These are phyloP conservation scores for Rhytidhysteron rufulum DNA, from an alignment of 2,329 filamentous ascomycete species.

Conservation along the genomic window DNA sequence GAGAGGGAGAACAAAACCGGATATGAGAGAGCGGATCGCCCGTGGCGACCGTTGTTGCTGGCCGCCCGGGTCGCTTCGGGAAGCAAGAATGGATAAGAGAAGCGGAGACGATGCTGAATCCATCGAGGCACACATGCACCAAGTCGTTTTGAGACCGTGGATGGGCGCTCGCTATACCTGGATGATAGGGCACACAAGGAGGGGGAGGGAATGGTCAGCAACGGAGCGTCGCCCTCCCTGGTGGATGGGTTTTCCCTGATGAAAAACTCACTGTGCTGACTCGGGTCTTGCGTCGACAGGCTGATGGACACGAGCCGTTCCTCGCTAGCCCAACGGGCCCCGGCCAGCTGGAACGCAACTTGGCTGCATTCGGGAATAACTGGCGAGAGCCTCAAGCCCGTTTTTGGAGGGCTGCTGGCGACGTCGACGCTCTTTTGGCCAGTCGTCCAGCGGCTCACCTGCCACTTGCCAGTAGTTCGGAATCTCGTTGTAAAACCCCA, in stretches of 20 bases:
- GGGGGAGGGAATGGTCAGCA: conserved; percentile 1
- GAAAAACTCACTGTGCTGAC: conserved; percentile 11
- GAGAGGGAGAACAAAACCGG: too few species aligned
- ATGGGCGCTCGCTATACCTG: not conserved
- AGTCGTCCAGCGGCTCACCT: conserved; percentile 2
- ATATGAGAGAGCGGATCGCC: not conserved
- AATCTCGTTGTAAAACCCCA: conserved; percentile 9
- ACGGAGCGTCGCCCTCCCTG: conserved; percentile 5
- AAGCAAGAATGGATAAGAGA: conserved; percentile 6
- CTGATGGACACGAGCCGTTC: conserved; percentile 10
- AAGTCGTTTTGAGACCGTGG: conserved; percentile 7
- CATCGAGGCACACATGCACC: conserved; percentile 12
- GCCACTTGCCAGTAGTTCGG: conserved; percentile 14
- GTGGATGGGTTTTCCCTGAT: conserved; percentile 7
- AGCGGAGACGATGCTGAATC: conserved; percentile 22
- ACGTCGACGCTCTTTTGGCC: too few species aligned
- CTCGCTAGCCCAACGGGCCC: conserved; percentile 16
- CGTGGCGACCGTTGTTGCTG: conserved; percentile 1
- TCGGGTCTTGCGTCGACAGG: conserved; percentile 10
- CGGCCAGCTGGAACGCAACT: conserved; percentile 11
- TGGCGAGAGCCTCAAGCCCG: conserved; percentile 7
- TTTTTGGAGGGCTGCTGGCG: conserved; percentile 2
- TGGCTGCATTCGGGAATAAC: conserved; percentile 8
- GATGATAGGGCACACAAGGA: not conserved
- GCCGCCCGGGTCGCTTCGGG: not conserved